Percentiles rank a stretch among this genome's conserved stretches.
Evolutionary conservation across 2,329 filamentous ascomycete genomes (phyloP).

Genomic region (Verruconis gallopava): DNA sequence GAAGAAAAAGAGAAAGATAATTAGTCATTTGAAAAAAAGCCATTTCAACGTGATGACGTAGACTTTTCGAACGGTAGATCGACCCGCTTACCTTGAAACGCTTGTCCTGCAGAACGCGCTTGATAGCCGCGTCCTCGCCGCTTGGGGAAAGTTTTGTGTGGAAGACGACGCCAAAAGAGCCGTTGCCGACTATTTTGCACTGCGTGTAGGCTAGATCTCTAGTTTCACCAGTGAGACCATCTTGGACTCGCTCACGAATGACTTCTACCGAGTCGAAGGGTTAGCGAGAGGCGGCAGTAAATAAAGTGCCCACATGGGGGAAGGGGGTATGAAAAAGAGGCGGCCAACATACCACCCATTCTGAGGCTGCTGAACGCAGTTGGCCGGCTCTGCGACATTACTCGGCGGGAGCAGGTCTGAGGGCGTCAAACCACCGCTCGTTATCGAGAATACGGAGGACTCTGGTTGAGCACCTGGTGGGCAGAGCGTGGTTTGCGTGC

Average conservation of each 20-base stretch:
- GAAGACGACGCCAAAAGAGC: constrained; percentile 96
- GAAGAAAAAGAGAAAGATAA: constrained; percentile 8
- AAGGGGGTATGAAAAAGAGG: constrained; percentile 6
- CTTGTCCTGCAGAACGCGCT: constrained; percentile 97
- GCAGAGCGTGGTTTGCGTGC: constrained; percentile 25
- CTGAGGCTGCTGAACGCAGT: constrained; percentile 78
- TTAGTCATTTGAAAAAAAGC: background rate
- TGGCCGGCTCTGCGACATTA: constrained; percentile 85
- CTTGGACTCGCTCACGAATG: constrained; percentile 96
- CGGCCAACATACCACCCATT: constrained; percentile 76
- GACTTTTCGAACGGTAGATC: background rate
- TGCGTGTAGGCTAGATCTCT: constrained; percentile 97
- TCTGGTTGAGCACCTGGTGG: constrained; percentile 33
- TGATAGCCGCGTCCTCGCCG: constrained; percentile 96
- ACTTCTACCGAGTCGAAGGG: constrained; percentile 54
- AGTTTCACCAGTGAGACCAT: constrained; percentile 92
- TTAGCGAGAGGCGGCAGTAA: background rate
- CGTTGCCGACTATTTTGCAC: constrained; percentile 98
- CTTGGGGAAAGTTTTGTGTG: constrained; percentile 98
- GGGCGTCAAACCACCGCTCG: constrained; percentile 13
- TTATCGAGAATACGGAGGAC: constrained; percentile 29
- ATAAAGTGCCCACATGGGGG: constrained; percentile 16
- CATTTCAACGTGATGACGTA: too few species aligned
- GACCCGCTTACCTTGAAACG: constrained; percentile 88
- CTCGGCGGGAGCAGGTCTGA: constrained; percentile 17